These are phyloP conservation scores for Backusella westeae DNA, from an alignment of 192 early-diverging fungal genomes.

Conservation along the genomic window DNA sequence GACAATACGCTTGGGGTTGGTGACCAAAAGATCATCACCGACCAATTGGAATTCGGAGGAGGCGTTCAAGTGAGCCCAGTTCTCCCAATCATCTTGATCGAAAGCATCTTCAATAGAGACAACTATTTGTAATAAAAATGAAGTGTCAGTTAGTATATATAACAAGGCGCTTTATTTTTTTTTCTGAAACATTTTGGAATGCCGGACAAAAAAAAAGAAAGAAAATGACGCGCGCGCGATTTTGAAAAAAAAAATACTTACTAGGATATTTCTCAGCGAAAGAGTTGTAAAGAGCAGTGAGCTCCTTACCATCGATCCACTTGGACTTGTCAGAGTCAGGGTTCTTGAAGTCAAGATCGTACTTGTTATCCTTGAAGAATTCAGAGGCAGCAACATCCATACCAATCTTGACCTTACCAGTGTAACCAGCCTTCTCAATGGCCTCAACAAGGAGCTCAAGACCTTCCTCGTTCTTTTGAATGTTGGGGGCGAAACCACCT, in stretches of 20 bases:
- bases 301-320: conserved; percentile 74
- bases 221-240: background rate
- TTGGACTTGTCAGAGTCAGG: conserved; percentile 73
- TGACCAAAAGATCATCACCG: conserved; percentile 97
- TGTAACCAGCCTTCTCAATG: conserved; percentile 94
- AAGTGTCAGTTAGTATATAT: too few species aligned
- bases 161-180: too few species aligned
- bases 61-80: too few species aligned
- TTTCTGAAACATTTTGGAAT: background rate
- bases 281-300: conserved; percentile 79
- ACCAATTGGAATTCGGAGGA: conserved; percentile 21
- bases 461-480: conserved; percentile 95
- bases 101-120: too few species aligned
- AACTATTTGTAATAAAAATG: too few species aligned
- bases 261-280: conserved; percentile 83
- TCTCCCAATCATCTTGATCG: too few species aligned
- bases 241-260: conserved; percentile 19
- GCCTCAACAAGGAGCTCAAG: conserved; percentile 87
- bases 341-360: conserved; percentile 98
- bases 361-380: conserved; percentile 96
- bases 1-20: conserved; percentile 91
- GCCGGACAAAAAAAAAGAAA: background rate
- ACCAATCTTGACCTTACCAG: conserved; percentile 93
- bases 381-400: conserved; percentile 98
- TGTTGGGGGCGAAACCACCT: conserved; percentile 99